Evolutionary conservation across 371 early-diverging fungal species (phyloP).

Genomic region (Apophysomyces ossiformis): DNA sequence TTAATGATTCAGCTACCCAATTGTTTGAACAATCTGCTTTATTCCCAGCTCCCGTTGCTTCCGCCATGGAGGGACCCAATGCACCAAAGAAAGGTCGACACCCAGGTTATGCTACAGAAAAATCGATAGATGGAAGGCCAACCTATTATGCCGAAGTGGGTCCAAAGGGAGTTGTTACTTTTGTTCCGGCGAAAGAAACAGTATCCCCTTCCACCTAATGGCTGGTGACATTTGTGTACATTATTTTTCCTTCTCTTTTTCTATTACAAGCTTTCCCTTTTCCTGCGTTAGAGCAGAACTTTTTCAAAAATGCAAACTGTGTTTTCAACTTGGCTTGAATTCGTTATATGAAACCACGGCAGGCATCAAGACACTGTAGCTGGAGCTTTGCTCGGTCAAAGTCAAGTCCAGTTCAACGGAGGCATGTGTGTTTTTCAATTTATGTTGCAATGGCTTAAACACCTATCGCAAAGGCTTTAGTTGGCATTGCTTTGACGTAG

Average conservation of each 20-base stretch:
- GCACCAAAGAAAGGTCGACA: constrained; percentile 21
- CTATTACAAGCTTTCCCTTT: neutral
- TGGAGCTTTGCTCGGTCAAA: neutral
- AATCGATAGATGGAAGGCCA: constrained; percentile 41
- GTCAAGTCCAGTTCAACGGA: neutral
- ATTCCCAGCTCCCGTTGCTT: constrained; percentile 35
- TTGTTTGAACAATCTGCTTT: constrained; percentile 42
- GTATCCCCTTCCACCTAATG: neutral
- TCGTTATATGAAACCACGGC: neutral
- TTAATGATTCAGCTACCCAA: constrained; percentile 49
- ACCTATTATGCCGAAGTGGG: constrained; percentile 53
- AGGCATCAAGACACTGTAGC: neutral
- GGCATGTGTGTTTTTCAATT: neutral
- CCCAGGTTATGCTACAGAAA: constrained; percentile 43
- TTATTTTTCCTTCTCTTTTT: neutral
- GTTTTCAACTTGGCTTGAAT: neutral
- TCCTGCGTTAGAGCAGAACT: constrained; percentile 1
- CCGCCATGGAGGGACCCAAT: neutral
- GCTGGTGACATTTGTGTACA: neutral
- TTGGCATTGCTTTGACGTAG: neutral
- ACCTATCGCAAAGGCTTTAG: neutral
- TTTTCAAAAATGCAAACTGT: neutral
- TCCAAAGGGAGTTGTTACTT: constrained; percentile 36
- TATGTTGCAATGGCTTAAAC: neutral
- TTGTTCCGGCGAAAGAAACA: constrained; percentile 28